A percentile compares a stretch with the other conserved stretches of the same genome.
phyloP scores from a whole-genome alignment of 108 stramenopile genomes.

The Cylindrotheca fusiformis region DNA sequence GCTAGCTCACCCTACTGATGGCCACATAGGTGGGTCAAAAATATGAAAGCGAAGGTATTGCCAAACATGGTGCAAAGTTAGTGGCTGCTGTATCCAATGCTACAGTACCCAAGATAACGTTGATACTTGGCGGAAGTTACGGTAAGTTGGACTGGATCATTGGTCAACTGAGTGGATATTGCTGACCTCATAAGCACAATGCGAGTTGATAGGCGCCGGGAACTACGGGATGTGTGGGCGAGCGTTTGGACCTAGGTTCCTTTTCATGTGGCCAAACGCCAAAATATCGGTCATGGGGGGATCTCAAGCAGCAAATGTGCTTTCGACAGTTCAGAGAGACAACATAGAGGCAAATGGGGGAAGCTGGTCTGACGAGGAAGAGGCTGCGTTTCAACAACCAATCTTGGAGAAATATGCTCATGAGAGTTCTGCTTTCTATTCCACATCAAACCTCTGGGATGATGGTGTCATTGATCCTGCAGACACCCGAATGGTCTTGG shows the following conservation, averaged over 20 bases:
- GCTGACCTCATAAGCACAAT: no score
- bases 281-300: constrained; percentile 97
- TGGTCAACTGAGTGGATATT: constrained; percentile 49
- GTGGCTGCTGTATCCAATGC: constrained; percentile 95
- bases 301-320: constrained; percentile 94
- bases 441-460: constrained; percentile 95
- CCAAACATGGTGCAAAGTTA: constrained; percentile 95
- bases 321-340: constrained; percentile 90
- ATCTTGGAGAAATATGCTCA: constrained; percentile 74
- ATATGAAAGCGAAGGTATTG: constrained; percentile 96
- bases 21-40: constrained; percentile 93
- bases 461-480: constrained; percentile 96
- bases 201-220: no score
- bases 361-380: constrained; percentile 73
- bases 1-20: no score
- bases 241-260: constrained; percentile 92
- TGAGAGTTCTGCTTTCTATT: constrained; percentile 89
- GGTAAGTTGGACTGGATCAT: constrained; percentile 93
- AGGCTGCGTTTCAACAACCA: constrained; percentile 62
- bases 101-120: constrained; percentile 95
- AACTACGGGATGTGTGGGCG: constrained; percentile 76
- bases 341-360: constrained; percentile 69
- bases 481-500: constrained; percentile 88
- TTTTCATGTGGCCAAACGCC: constrained; percentile 99
- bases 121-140: constrained; percentile 91